Percentiles rank a stretch among this genome's conserved stretches.
Conservation (phyloP, 805 yeast genomes). For the Isabelozyma gotoi region DNA sequence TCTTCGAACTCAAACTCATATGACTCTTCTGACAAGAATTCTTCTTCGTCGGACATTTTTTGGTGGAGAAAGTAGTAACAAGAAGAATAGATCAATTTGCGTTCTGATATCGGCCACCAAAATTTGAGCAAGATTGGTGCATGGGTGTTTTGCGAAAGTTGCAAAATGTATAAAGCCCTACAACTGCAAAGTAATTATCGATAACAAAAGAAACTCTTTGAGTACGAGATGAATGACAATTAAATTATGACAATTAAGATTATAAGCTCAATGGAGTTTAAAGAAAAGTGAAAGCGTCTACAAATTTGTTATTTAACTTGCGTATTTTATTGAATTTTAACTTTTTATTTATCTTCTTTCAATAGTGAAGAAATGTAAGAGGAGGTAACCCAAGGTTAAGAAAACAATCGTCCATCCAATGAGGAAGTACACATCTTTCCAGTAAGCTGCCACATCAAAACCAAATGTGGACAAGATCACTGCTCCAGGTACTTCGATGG, state of each 20-base stretch:
- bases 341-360: conserved; percentile 62
- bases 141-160: background rate
- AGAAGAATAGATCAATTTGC: no score
- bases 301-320: background rate
- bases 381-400: conserved; percentile 67
- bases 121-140: no score
- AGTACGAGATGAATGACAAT: no score
- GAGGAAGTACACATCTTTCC: conserved; percentile 64
- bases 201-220: no score
- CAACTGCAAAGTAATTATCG: no score
- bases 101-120: no score
- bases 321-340: background rate
- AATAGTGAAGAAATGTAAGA: conserved; percentile 68
- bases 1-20: conserved; percentile 41
- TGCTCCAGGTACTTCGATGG: conserved; percentile 97
- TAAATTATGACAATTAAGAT: no score
- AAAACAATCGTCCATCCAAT: conserved; percentile 58
- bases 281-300: background rate
- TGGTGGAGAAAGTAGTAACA: background rate
- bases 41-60: conserved; percentile 36
- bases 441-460: conserved; percentile 75
- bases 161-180: background rate
- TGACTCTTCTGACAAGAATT: conserved; percentile 37
- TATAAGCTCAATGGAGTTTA: no score
- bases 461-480: conserved; percentile 95